Evolutionary conservation across 768 basidiomycete species (phyloP), one percentile per base, ranked within the genome.

Genomic region (Dentipellis sp.): DNA sequence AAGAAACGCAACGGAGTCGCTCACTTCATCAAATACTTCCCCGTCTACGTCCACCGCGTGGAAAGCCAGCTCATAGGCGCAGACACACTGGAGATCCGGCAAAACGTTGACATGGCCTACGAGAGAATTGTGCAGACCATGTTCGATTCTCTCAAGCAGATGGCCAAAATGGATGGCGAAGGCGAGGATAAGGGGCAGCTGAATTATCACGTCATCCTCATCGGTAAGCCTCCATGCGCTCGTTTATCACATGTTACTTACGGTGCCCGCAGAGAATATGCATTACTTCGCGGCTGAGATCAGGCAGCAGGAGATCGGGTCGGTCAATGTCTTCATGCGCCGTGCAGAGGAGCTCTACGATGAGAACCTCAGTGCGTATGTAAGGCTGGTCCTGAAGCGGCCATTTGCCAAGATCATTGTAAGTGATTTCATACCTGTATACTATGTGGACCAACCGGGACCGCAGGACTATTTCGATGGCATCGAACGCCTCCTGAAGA

Each of bases 131-230:
- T 93, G 38, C 83, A 87, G 58, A 76, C 84, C 45, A 97, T 98
- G 82, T 94, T 98, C 65, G 94, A 92, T 47, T 87, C 83, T 12
- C 69, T 98, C 59, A 94, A 93, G 70, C 93, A 94, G 58, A 91
- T 98, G 82, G 95, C 94, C 10, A 98, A 97, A 69, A 73, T 95
- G 77, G 88, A 94, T 56, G 90, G 91, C 0, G 91, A 91, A 55
- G 88, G 82, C 0, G 95, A 98, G 66, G 94, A 94, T 69, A 98
- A 98, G 70, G 94, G 94, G 0, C 93, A 95, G 66, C 78, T 98
- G 53, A 97, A 97, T 69, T 97, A 92, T 61, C 93, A 97, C 66
- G 91, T 97, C 62, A 87, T 95, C 64, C 76, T 98, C 58, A 88
- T 97, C 56, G 95, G 95, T 94, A 64, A 64, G 88, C 69, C 36